phyloP scores from a whole-genome alignment of 2,329 filamentous ascomycete genomes.

The Myriosclerotinia duriaeana region DNA sequence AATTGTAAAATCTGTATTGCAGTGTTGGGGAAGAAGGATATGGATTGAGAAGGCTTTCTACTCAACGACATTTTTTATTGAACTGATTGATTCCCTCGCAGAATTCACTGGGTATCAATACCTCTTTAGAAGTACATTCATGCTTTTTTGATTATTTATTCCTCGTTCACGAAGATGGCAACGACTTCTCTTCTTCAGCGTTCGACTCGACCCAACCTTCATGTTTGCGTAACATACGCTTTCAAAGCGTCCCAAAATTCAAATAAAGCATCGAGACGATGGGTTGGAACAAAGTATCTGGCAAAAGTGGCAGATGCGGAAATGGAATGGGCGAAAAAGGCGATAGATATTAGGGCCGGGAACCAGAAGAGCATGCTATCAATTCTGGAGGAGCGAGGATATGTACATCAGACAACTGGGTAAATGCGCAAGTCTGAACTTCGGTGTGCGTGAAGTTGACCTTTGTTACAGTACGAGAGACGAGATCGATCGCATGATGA shows the following conservation, averaged over 20 bases:
- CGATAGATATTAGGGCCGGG: conserved; percentile 51
- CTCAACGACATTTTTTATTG: neutral
- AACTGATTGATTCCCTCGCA: neutral
- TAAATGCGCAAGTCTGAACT: conserved; percentile 44
- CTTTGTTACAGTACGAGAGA: conserved; percentile 42
- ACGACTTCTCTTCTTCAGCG: conserved; percentile 34
- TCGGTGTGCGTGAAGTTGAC: conserved; percentile 15
- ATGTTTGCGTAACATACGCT: conserved; percentile 39
- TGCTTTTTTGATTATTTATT: neutral
- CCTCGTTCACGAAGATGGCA: conserved; percentile 34
- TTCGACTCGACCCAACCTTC: conserved; percentile 31
- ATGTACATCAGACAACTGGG: conserved; percentile 73
- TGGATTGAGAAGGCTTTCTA: too few species aligned
- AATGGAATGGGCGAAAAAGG: conserved; percentile 50
- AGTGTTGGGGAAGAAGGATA: neutral
- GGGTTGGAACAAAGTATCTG: conserved; percentile 42
- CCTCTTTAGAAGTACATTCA: neutral
- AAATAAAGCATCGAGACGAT: conserved; percentile 31
- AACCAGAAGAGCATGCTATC: conserved; percentile 57
- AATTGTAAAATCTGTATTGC: neutral
- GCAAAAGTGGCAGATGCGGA: conserved; percentile 38
- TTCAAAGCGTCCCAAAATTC: conserved; percentile 29
- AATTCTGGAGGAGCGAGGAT: conserved; percentile 68
- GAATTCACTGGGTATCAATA: neutral
- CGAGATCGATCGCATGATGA: conserved; percentile 63